A percentile compares a stretch with the other conserved stretches of the same genome.
phyloP scores from a whole-genome alignment of 129 eudicot species.

The Arctium lappa region DNA sequence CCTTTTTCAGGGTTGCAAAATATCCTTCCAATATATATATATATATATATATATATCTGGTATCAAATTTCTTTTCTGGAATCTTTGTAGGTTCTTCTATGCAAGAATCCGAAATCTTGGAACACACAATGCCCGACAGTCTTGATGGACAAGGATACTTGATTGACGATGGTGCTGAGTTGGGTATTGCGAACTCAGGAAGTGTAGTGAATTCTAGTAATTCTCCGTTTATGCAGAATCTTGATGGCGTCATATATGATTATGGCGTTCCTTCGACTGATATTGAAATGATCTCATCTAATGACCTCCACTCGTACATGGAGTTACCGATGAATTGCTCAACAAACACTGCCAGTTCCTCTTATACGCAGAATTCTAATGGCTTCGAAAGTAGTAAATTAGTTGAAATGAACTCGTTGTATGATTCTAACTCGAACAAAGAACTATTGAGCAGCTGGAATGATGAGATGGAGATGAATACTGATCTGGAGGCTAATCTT shows the following conservation, averaged over 20 bases:
- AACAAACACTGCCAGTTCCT: neutral
- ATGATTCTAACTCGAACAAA: constrained; percentile 1
- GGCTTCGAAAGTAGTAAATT: neutral
- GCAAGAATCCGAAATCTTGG: neutral
- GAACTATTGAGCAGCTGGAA: neutral
- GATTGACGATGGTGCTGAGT: neutral
- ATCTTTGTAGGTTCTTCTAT: constrained; percentile 9
- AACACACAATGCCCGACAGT: neutral
- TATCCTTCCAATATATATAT: no score
- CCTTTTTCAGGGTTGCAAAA: no score
- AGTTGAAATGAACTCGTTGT: constrained; percentile 1
- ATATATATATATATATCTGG: no score
- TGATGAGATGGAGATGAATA: neutral
- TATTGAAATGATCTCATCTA: constrained; percentile 6
- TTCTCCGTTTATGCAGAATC: neutral
- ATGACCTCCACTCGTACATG: neutral
- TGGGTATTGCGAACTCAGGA: neutral
- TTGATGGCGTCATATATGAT: constrained; percentile 11
- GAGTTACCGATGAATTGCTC: constrained; percentile 9
- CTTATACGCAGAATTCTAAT: neutral
- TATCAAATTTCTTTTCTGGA: neutral
- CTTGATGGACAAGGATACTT: constrained; percentile 10
- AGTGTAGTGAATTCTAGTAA: neutral
- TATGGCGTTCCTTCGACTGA: neutral
- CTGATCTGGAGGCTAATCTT: neutral